Evolutionary conservation across 768 basidiomycete genomes (phyloP), one percentile per base, ranked within the genome.

Genomic region (Mycena leptocephala): DNA sequence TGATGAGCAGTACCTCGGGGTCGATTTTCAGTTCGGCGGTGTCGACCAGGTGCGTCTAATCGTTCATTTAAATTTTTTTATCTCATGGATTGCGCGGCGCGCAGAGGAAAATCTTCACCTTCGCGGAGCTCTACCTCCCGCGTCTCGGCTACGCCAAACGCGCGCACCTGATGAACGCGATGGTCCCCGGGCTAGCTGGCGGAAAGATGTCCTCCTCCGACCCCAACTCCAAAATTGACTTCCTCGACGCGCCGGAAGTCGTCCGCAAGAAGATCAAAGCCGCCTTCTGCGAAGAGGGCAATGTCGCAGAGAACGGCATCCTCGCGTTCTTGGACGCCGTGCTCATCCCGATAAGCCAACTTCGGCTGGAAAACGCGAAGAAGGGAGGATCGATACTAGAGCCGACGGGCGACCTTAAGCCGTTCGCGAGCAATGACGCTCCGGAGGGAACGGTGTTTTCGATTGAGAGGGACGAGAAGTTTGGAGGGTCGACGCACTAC

Each of bases 151-250:
- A 99, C 87, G 86, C 88, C 67, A 99, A 98, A 85, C 96, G 98
- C 41, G 95, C 97, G 0, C 98, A 99, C 83, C 89, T 99, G 59
- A 99, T 99, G 98, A 99, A 99, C 86, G 88, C 92, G 37, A 99
- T 99, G 97, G 96, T 99, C 0, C 97, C 97, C 37, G 97, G 97
- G 61, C 90, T 98, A 43, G 93, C 93, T 55, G 97, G 97, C 35
- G 96, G 96, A n/a, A 99, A 99, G 83, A 99, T 99, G 98, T 98
- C 97, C 22, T 94, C 97, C 1, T 99, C 98, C 1, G 98, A 99
- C 79, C 97, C 97, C 35, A 96, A 98, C 83, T 97, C 95, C 77
- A 99, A 99, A 86, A 98, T 99, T 83, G 98, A 99, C 87, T 96
- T 99, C 85, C 93, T 99, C 76, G 98, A 99, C 84, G 83, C 92